These are phyloP conservation scores for Aspergillus phoenicis DNA, from an alignment of 2,329 filamentous ascomycete species.

Conservation along the genomic window DNA sequence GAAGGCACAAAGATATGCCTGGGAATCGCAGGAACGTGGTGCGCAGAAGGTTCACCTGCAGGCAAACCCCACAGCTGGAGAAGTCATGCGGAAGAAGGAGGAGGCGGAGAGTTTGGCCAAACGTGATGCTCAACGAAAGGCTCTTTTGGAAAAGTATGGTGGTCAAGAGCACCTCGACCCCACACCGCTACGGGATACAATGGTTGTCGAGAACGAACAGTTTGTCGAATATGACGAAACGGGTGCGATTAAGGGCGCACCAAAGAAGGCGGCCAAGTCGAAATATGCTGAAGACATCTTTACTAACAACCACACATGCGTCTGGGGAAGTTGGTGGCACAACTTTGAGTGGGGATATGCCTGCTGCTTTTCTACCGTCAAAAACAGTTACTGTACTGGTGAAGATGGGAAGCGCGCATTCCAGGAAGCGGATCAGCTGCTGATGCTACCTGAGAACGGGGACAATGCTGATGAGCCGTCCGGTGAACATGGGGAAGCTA, in stretches of 20 bases:
- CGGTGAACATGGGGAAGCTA: slow-evolving; percentile 19
- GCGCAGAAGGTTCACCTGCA: slow-evolving; percentile 86
- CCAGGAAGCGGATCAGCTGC: slow-evolving; percentile 70
- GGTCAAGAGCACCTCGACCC: slow-evolving; percentile 64
- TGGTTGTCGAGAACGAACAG: slow-evolving; percentile 76
- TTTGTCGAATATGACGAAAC: slow-evolving; percentile 95
- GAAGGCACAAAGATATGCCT: slow-evolving; percentile 83
- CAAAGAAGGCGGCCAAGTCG: slow-evolving; percentile 74
- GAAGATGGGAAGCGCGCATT: slow-evolving; percentile 82
- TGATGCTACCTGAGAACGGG: slow-evolving; percentile 45
- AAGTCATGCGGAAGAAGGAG: slow-evolving; percentile 79
- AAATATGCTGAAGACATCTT: slow-evolving; percentile 90
- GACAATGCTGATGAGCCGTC: slow-evolving; percentile 7
- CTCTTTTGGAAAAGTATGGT: slow-evolving; percentile 81
- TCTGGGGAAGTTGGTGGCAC: slow-evolving; percentile 98
- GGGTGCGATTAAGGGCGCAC: slow-evolving; percentile 84
- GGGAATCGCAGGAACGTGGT: slow-evolving; percentile 87
- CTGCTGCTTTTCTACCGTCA: slow-evolving; percentile 90
- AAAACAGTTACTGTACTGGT: slow-evolving; percentile 97
- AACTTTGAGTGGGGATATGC: slow-evolving; percentile 95
- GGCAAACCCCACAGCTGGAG: slow-evolving; percentile 93
- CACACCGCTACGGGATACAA: slow-evolving; percentile 65
- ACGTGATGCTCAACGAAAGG: slow-evolving; percentile 67
- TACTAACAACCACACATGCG: slow-evolving; percentile 85
- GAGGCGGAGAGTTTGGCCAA: slow-evolving; percentile 70